phyloP scores from a whole-genome alignment of 2,329 filamentous ascomycete genomes.

The Phyllosticta citribraziliensis region DNA sequence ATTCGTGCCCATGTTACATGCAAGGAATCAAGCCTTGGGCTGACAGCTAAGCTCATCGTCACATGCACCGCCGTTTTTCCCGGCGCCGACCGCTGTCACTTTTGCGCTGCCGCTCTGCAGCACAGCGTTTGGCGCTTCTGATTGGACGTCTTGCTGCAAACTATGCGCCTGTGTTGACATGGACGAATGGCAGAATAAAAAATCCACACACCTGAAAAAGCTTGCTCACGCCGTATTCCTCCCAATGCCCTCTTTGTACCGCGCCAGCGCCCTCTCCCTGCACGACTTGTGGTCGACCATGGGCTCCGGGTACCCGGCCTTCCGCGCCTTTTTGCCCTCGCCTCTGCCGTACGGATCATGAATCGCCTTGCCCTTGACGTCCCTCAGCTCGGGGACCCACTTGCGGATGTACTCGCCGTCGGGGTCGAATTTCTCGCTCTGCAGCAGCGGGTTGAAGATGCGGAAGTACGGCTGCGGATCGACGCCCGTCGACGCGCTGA shows the following conservation, averaged over 20 bases:
- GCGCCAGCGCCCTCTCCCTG: conserved; percentile 55
- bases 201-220: not conserved
- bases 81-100: not conserved
- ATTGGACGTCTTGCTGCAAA: not conserved
- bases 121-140: not conserved
- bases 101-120: not conserved
- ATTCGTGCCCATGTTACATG: not conserved
- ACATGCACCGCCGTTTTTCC: not conserved
- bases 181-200: not conserved
- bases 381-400: conserved; percentile 69
- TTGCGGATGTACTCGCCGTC: conserved; percentile 70
- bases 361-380: conserved; percentile 56
- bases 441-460: conserved; percentile 76
- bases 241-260: conserved; percentile 59
- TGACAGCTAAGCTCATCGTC: not conserved
- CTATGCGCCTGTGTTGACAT: not conserved
- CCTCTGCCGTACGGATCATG: conserved; percentile 72
- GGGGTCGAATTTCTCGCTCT: conserved; percentile 78
- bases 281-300: conserved; percentile 66
- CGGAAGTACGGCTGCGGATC: conserved; percentile 86
- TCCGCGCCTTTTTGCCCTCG: conserved; percentile 48
- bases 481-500: conserved; percentile 58
- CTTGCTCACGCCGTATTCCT: conserved; percentile 34
- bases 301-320: conserved; percentile 60
- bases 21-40: not conserved